These are phyloP conservation scores for Vachellia collinsii DNA, from an alignment of 306 rosid species.

Conservation along the genomic window DNA sequence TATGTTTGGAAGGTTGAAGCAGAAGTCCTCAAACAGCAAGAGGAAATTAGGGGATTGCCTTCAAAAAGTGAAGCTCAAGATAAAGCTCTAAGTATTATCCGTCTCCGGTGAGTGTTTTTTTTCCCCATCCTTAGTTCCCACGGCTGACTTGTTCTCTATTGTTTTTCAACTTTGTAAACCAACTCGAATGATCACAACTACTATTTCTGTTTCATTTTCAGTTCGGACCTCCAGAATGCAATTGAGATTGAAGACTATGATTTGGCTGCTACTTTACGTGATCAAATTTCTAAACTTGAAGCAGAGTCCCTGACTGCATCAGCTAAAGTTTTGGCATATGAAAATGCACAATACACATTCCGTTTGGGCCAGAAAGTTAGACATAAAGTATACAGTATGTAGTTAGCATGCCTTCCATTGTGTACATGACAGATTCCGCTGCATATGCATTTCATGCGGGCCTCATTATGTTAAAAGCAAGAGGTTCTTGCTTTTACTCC, in stretches of 20 bases:
- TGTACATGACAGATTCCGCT: conserved; percentile 25
- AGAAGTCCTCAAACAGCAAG: conserved; percentile 75
- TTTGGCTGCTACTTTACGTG: conserved; percentile 79
- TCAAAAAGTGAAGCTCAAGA: conserved; percentile 94
- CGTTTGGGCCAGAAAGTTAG: conserved; percentile 91
- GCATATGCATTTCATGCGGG: conserved; percentile 10
- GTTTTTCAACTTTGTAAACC: not conserved
- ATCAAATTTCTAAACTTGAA: conserved; percentile 75
- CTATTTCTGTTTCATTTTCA: conserved; percentile 47
- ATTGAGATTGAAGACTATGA: conserved; percentile 77
- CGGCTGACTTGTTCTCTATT: conserved; percentile 20
- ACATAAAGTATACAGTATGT: conserved; percentile 71
- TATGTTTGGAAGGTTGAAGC: conserved; percentile 79
- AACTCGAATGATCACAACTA: conserved; percentile 13
- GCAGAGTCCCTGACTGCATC: conserved; percentile 84
- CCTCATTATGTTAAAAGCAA: not conserved
- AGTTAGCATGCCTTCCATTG: conserved; percentile 18
- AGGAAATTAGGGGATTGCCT: conserved; percentile 74
- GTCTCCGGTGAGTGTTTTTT: conserved; percentile 62
- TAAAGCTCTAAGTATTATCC: conserved; percentile 72
- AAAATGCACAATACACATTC: conserved; percentile 72
- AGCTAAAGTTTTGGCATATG: conserved; percentile 78
- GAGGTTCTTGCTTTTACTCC: conserved; percentile 14
- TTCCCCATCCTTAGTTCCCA: not conserved
- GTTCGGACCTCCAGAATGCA: conserved; percentile 85